Evolutionary conservation across 2,329 filamentous ascomycete species (phyloP).

Genomic region (Colletotrichum ledebouriae): DNA sequence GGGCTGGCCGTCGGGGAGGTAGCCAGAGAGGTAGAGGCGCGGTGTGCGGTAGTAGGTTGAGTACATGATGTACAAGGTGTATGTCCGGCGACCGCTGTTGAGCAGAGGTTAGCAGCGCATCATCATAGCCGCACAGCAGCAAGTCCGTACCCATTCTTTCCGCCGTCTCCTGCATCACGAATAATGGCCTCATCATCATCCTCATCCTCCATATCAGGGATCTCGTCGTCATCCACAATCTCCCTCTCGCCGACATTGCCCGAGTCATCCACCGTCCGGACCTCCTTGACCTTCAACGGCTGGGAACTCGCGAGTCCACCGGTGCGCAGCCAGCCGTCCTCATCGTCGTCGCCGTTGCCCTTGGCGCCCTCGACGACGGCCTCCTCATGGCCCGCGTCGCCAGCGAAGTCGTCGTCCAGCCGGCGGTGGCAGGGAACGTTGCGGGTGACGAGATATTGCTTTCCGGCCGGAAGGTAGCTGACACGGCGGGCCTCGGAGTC

Average conservation of each 20-base stretch:
- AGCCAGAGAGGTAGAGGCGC: constrained; percentile 94
- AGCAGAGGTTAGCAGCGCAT: constrained; percentile 40
- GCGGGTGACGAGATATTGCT: constrained; percentile 95
- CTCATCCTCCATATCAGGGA: constrained; percentile 98
- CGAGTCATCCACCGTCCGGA: constrained; percentile 89
- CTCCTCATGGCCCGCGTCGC: constrained; percentile 87
- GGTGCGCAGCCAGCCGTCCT: constrained; percentile 93
- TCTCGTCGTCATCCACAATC: constrained; percentile 83
- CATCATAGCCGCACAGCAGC: not conserved
- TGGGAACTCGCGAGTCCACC: constrained; percentile 83
- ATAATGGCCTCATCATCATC: constrained; percentile 98
- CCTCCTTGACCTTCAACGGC: constrained; percentile 82
- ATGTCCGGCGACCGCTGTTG: constrained; percentile 84
- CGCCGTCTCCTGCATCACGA: constrained; percentile 72
- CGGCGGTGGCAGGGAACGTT: constrained; percentile 94
- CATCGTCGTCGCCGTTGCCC: constrained; percentile 68
- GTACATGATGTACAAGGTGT: constrained; percentile 98
- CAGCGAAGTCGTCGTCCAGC: constrained; percentile 93
- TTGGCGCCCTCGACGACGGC: constrained; percentile 76
- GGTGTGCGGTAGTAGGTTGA: constrained; percentile 97
- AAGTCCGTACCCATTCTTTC: constrained; percentile 59
- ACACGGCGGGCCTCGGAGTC: constrained; percentile 84
- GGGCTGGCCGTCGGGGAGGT: constrained; percentile 82
- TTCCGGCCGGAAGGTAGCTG: constrained; percentile 84
- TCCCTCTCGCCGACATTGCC: constrained; percentile 85